Evolutionary conservation across 306 rosid genomes (phyloP), one percentile per base, ranked within the genome.

Genomic region (Amphicarpaea edgeworthii): DNA sequence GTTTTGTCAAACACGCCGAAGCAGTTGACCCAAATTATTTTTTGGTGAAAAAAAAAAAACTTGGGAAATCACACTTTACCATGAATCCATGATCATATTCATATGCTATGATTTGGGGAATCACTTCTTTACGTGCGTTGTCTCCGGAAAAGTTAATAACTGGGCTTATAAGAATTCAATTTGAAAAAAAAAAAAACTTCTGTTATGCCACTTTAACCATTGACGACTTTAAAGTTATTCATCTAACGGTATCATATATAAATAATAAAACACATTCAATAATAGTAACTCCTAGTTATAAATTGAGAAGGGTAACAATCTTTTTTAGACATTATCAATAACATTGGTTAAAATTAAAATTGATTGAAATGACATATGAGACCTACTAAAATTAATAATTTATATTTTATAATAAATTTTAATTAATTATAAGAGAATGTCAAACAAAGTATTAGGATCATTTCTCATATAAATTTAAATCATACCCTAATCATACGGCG

Each of bases 401-500:
- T n/a, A n/a, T n/a, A n/a, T n/a, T n/a, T n/a, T n/a, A n/a, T n/a
- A n/a, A n/a, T n/a, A n/a, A n/a, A n/a, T n/a, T n/a, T n/a, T n/a
- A n/a, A n/a, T n/a, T n/a, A n/a, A n/a, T n/a, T n/a, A n/a, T n/a
- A n/a, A n/a, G n/a, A n/a, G n/a, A n/a, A n/a, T n/a, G n/a, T n/a
- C n/a, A n/a, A n/a, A n/a, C n/a, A n/a, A n/a, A n/a, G n/a, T n/a
- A n/a, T n/a, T n/a, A n/a, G n/a, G n/a, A n/a, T n/a, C n/a, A n/a
- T n/a, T n/a, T n/a, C n/a, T n/a, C 59, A 47, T 49, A 17, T 16
- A 2, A 46, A 61, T 61, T 15, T 46, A 79, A 70, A 47, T 70
- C 57, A 17, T 34, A 53, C 59, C 79, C 83, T 65, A 19, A n/a
- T 28, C 30, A 42, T 28, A 17, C 62, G 74, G 19, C 75, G 54